Base-by-base conservation (phyloP, 495 filamentous ascomycete genomes). In the Penicillium herquei region DNA sequence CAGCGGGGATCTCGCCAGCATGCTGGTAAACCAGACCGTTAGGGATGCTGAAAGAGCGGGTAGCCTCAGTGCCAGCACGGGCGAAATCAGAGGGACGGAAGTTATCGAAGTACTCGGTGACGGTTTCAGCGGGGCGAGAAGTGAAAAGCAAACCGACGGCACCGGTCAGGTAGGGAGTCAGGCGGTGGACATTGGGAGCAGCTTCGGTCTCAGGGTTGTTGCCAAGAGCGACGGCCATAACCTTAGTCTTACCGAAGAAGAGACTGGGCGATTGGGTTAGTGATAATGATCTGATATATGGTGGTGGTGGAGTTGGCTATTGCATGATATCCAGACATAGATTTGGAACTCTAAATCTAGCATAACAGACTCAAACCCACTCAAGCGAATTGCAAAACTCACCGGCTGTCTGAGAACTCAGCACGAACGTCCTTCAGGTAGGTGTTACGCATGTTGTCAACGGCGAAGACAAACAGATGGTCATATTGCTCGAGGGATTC, bases 201-300 rank as follows among this genome's bases (percentile, higher is more conserved):
- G 89, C 84, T 72, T 91, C 89, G 62, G 84, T 84, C 64, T 90
- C 89, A 60, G 84, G 76, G 54, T 74, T 85, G 41, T 78, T 76
- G 61, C 92, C 93, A 10, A 98, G 87, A 49, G 94, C 91, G 74
- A 90, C 87, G 54, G 90, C 87, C 88, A 96, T 98, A 65, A 97
- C 92, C 77, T 97, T 97, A 44, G 93, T 98, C 73, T 97, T 98
- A 71, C 94, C 94, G 72, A 97, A 97, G 84, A 97, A 97, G 68
- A 98, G 70, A 56, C 93, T 92, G 53, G 0, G 18, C 2, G 46
- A 43, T 2, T 26, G 56, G 41, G 47, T 61, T 57, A 60, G 54
- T 55, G 31, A 52, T 35, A 35, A 35, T 11, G 33, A 17, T 26
- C 49, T 43, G 17, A 32, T 58, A 21, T 43, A 43, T 31, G 9